phyloP scores from a whole-genome alignment of 495 filamentous ascomycete genomes.

The Aspergillus carlsbadensis region DNA sequence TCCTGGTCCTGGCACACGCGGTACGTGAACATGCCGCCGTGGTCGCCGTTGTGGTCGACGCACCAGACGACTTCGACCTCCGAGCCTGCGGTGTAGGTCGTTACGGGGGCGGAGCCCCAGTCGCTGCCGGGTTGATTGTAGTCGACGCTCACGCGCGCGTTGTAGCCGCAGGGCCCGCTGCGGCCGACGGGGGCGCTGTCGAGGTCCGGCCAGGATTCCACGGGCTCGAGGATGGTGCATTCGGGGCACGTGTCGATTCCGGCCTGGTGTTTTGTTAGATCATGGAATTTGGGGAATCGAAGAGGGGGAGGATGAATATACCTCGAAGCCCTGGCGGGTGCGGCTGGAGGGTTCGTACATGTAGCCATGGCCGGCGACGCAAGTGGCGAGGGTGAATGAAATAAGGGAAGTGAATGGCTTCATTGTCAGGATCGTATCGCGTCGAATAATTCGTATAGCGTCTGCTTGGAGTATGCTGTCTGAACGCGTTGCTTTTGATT shows the following conservation, averaged over 20 bases:
- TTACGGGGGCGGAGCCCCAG: slow-evolving; percentile 48
- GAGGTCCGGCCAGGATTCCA: slow-evolving; percentile 50
- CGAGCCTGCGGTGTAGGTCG: slow-evolving; percentile 44
- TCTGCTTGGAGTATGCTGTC: too few relatives aligned
- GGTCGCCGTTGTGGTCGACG: slow-evolving; percentile 58
- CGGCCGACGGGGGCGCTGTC: slow-evolving; percentile 46
- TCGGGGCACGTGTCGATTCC: slow-evolving; percentile 54
- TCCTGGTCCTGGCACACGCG: slow-evolving; percentile 54
- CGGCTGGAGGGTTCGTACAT: slow-evolving; percentile 46
- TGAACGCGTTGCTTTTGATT: too few relatives aligned
- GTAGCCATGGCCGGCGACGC: slow-evolving; percentile 39
- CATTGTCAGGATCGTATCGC: neutral
- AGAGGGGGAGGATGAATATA: slow-evolving; percentile 9
- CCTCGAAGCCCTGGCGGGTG: slow-evolving; percentile 47
- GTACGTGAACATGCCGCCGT: slow-evolving; percentile 60
- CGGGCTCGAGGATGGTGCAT: slow-evolving; percentile 57
- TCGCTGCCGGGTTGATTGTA: slow-evolving; percentile 48
- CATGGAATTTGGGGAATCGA: neutral
- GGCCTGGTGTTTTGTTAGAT: slow-evolving; percentile 30
- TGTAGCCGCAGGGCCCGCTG: slow-evolving; percentile 57
- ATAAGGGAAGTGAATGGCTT: neutral
- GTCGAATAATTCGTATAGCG: too few relatives aligned
- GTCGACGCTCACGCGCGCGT: slow-evolving; percentile 53
- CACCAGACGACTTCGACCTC: slow-evolving; percentile 55
- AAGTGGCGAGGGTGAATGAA: neutral